Percentiles rank a stretch among this genome's conserved stretches.
These are phyloP conservation scores for Corchorus olitorius DNA, from an alignment of 345 rosid species.

Conservation along the genomic window DNA sequence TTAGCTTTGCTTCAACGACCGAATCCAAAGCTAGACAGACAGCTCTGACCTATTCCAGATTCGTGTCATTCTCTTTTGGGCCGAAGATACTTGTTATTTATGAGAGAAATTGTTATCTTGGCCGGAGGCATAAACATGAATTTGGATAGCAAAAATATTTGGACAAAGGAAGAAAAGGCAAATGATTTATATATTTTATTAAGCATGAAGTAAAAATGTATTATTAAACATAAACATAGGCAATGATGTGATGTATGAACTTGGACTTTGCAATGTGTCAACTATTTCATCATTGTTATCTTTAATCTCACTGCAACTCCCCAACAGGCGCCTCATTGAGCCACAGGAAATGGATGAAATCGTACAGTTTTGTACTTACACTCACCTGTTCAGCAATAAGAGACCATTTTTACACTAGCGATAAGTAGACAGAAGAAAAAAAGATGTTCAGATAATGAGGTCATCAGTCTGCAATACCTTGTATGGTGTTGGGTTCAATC, in stretches of 20 bases:
- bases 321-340: slow-evolving; percentile 99
- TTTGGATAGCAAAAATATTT: too few relatives aligned
- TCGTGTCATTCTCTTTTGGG: too few relatives aligned
- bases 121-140: too few relatives aligned
- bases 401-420: background rate
- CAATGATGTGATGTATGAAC: background rate
- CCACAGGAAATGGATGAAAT: slow-evolving; percentile 95
- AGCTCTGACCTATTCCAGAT: too few relatives aligned
- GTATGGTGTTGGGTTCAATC: slow-evolving; percentile 93
- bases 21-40: background rate
- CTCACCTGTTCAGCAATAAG: slow-evolving; percentile 63
- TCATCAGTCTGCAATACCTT: slow-evolving; percentile 51
- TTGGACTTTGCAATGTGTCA: slow-evolving; percentile 21
- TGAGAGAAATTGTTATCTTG: too few relatives aligned
- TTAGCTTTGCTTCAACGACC: too few relatives aligned
- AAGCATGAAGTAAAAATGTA: slow-evolving; percentile 9
- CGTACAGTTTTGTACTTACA: slow-evolving; percentile 79
- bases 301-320: slow-evolving; percentile 58
- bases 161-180: too few relatives aligned
- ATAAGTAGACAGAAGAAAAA: background rate
- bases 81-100: too few relatives aligned
- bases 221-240: background rate
- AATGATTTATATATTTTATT: background rate
- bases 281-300: slow-evolving; percentile 1
- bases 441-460: background rate